Evolutionary conservation across 2,329 filamentous ascomycete species (phyloP), one percentile per base, ranked within the genome.

Genomic region (Cadophora gregata): DNA sequence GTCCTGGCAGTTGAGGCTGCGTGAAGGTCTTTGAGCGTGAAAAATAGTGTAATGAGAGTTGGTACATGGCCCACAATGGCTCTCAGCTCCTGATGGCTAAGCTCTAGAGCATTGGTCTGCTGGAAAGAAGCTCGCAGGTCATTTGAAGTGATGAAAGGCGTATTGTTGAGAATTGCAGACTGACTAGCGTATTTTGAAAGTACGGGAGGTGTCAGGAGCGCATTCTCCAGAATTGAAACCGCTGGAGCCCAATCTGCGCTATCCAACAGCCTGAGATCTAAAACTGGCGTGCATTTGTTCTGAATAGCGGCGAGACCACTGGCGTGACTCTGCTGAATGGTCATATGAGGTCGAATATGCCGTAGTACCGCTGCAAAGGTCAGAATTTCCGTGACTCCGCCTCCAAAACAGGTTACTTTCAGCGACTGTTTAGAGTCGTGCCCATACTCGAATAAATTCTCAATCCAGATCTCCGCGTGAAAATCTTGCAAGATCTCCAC

Each of bases 21-120:
- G 81, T 97, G 97, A 0, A 97, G 88, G 79, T 98, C 95, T 78
- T 97, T 97, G 56, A 97, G 86, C 0, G 94, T 97, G 82, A 97
- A 97, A 80, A 97, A 87, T 8, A 97, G 80, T 0, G 93, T 97
- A 21, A 96, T 82, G 0, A 97, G 78, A 2, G 84, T 70, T 10
- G 84, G 80, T 42, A 80, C 71, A 0, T 67, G 61, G 5, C 69
- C 67, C 19, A 71, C 56, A 12, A 72, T 59, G 12, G 61, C 27
- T 51, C 33, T 27, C 31, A 86, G 74, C 0, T 75, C 70, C 1
- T 74, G 70, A 1, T 69, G 67, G 4, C 74, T 71, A 0, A 86
- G 70, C 3, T 73, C 69, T 0, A 89, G 79, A 19, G 83, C 79
- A 72, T 89, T 83, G 2, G 76, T 74, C 69, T 85, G 84, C 29